These are phyloP conservation scores for Diaporthe capsici DNA, from an alignment of 2,329 filamentous ascomycete species.

Conservation along the genomic window DNA sequence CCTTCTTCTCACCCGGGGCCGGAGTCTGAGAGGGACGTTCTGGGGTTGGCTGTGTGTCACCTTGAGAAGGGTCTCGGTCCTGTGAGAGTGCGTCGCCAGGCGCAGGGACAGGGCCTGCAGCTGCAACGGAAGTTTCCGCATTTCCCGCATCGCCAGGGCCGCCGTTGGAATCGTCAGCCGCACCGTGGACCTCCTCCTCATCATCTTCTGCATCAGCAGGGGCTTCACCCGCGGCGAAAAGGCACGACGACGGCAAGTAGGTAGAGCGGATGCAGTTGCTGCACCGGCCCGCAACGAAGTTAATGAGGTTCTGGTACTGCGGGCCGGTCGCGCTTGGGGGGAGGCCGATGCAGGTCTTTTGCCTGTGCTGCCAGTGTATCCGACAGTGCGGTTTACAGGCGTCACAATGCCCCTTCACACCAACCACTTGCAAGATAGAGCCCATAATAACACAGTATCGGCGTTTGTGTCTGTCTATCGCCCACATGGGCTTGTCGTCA, in stretches of 20 bases:
- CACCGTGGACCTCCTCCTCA: too few relatives aligned
- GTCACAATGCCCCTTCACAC: background rate
- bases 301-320: background rate
- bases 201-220: too few relatives aligned
- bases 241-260: background rate
- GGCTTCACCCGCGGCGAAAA: background rate
- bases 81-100: background rate
- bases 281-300: background rate
- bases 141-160: background rate
- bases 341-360: background rate
- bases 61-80: background rate
- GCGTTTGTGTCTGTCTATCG: background rate
- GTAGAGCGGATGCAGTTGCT: background rate
- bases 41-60: too few relatives aligned
- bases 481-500: background rate
- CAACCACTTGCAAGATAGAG: background rate
- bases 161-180: too few relatives aligned
- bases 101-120: too few relatives aligned
- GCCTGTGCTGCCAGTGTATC: background rate
- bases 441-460: background rate
- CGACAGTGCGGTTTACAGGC: background rate
- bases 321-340: background rate
- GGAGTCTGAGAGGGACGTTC: background rate
- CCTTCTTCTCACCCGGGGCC: background rate
- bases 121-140: too few relatives aligned